These are phyloP conservation scores for Croton setiger DNA, from an alignment of 441 rosid species.

Conservation along the genomic window DNA sequence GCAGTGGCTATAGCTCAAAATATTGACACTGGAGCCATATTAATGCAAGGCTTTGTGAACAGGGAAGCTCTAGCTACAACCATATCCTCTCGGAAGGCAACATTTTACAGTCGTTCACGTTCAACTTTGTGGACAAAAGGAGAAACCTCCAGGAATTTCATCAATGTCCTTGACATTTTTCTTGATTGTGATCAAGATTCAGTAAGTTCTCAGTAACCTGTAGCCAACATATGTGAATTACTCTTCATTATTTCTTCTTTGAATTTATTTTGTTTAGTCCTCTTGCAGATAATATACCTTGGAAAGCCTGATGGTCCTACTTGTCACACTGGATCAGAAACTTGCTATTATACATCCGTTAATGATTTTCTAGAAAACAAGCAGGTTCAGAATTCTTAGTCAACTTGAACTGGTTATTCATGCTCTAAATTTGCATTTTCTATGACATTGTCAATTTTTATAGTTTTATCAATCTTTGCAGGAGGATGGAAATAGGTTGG, in stretches of 20 bases:
- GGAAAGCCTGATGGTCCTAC: constrained; percentile 86
- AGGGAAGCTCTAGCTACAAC: constrained; percentile 71
- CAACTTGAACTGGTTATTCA: not conserved
- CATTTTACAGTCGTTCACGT: constrained; percentile 76
- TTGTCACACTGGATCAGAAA: constrained; percentile 81
- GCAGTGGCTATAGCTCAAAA: constrained; percentile 95
- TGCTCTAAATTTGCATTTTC: not conserved
- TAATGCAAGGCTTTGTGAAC: constrained; percentile 75
- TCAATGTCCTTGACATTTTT: constrained; percentile 50
- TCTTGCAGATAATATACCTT: constrained; percentile 66
- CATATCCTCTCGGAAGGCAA: constrained; percentile 65
- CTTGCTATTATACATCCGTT: constrained; percentile 66
- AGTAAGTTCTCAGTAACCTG: constrained; percentile 37
- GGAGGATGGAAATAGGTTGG: constrained; percentile 51
- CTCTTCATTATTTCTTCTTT: not conserved
- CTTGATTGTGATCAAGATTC: constrained; percentile 66
- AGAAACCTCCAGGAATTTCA: constrained; percentile 76
- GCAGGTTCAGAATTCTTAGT: constrained; percentile 15
- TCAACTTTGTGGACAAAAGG: constrained; percentile 86
- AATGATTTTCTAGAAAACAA: constrained; percentile 30
- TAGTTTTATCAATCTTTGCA: constrained; percentile 22
- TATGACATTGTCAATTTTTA: not conserved
- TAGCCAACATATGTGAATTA: not conserved
- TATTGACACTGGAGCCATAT: constrained; percentile 78
- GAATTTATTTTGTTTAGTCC: constrained; percentile 13